phyloP scores from a whole-genome alignment of 306 rosid genomes.

The Oemleria cerasiformis region DNA sequence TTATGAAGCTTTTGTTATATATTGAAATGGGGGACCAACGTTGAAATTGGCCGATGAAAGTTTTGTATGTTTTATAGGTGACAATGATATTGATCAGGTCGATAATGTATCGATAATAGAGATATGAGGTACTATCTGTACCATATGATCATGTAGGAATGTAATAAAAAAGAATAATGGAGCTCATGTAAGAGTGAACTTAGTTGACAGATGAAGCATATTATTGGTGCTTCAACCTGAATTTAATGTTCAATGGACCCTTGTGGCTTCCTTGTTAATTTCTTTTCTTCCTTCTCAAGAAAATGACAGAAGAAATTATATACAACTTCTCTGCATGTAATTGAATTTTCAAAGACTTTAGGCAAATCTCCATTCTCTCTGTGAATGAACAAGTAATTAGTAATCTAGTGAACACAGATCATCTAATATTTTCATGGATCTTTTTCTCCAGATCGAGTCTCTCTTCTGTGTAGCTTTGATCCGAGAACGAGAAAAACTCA shows the following conservation, averaged over 20 bases:
- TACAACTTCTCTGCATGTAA: not conserved
- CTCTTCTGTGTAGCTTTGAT: constrained; percentile 19
- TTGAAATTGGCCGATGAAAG: too few relatives aligned
- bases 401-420: too few relatives aligned
- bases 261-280: not conserved
- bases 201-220: too few relatives aligned
- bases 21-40: too few relatives aligned
- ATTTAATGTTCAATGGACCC: not conserved
- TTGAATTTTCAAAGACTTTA: constrained; percentile 8
- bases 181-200: not conserved
- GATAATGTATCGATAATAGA: too few relatives aligned
- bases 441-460: too few relatives aligned
- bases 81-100: too few relatives aligned
- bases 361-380: not conserved
- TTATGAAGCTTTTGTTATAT: too few relatives aligned
- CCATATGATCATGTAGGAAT: not conserved
- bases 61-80: too few relatives aligned
- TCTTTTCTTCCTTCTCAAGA: not conserved
- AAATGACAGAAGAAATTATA: not conserved
- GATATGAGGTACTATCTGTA: not conserved
- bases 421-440: too few relatives aligned
- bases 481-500: constrained; percentile 6
- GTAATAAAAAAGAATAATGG: not conserved
- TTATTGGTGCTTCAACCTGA: too few relatives aligned
- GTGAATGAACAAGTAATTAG: too few relatives aligned